Evolutionary conservation across 352 stramenopile species (phyloP).

Genomic region (Hyaloperonospora brassicae): DNA sequence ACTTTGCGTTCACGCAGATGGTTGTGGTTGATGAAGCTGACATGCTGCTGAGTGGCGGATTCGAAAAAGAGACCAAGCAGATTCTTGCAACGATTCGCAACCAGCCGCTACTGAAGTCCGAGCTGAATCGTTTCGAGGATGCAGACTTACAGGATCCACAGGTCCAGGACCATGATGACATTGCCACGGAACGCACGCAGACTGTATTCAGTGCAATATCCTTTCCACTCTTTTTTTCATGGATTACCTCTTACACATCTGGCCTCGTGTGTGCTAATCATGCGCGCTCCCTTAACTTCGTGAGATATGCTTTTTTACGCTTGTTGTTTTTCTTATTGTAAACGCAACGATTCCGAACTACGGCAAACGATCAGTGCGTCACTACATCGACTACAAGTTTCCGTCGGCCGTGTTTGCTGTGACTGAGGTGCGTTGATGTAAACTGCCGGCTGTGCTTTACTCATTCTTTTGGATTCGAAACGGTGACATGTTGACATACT

Average conservation of each 20-base stretch:
- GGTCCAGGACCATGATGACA: conserved; percentile 13
- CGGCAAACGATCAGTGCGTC: conserved; percentile 56
- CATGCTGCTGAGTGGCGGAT: conserved; percentile 68
- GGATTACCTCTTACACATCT: not conserved
- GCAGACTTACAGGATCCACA: conserved; percentile 7
- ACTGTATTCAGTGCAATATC: conserved; percentile 80
- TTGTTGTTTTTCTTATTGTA: conserved; percentile 13
- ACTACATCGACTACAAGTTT: conserved; percentile 76
- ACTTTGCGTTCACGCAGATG: conserved; percentile 67
- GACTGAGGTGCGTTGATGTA: conserved; percentile 35
- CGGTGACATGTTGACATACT: conserved; percentile 15
- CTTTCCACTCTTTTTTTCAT: conserved; percentile 17
- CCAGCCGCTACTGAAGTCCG: conserved; percentile 41
- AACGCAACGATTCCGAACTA: conserved; percentile 77
- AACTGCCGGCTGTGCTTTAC: not conserved
- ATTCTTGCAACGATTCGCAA: conserved; percentile 76
- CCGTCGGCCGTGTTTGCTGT: conserved; percentile 47
- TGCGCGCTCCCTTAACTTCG: conserved; percentile 21
- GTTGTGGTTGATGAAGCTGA: conserved; percentile 80
- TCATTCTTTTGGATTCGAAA: conserved; percentile 5
- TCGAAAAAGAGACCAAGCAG: conserved; percentile 75
- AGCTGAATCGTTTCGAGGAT: conserved; percentile 34
- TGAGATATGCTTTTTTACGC: conserved; percentile 1
- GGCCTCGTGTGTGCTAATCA: not conserved
- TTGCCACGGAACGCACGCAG: conserved; percentile 33